phyloP scores from a whole-genome alignment of 2,329 filamentous ascomycete genomes.

The Botrytis byssoidea region DNA sequence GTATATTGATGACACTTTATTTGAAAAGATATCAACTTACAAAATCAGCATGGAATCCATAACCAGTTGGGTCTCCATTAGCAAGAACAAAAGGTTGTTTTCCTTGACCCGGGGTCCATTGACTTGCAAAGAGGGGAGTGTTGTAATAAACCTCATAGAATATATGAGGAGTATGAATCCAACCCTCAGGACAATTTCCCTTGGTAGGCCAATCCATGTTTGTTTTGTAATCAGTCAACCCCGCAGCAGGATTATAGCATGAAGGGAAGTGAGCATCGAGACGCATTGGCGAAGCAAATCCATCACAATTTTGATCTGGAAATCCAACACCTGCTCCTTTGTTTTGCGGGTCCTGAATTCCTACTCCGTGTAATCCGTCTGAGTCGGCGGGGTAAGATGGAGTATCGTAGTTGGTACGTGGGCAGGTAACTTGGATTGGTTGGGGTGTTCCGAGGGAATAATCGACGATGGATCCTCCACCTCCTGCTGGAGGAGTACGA shows the following conservation, averaged over 20 bases:
- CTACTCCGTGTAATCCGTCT: conserved; percentile 51
- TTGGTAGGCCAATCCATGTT: conserved; percentile 78
- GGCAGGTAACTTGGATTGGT: conserved; percentile 60
- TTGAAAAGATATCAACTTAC: conserved; percentile 29
- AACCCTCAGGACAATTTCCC: conserved; percentile 69
- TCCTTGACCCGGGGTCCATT: conserved; percentile 60
- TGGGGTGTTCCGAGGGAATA: conserved; percentile 52
- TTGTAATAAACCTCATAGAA: conserved; percentile 87
- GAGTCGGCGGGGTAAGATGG: conserved; percentile 55
- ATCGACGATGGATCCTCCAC: conserved; percentile 51
- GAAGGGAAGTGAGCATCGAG: conserved; percentile 85
- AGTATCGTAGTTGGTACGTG: conserved; percentile 44
- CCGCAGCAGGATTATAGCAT: conserved; percentile 75
- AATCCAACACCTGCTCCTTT: conserved; percentile 62
- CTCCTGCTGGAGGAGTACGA: conserved; percentile 58
- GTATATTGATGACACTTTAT: not conserved
- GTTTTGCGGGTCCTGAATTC: conserved; percentile 55
- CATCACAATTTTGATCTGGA: conserved; percentile 67
- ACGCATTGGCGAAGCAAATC: conserved; percentile 63
- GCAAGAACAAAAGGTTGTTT: conserved; percentile 72
- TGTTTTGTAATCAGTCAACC: conserved; percentile 52
- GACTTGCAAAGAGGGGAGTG: conserved; percentile 62
- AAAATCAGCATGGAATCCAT: conserved; percentile 77
- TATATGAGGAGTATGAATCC: conserved; percentile 68
- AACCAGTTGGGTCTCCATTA: conserved; percentile 75